Conservation (phyloP, 2,329 filamentous ascomycete species). For the Alternaria sp. region DNA sequence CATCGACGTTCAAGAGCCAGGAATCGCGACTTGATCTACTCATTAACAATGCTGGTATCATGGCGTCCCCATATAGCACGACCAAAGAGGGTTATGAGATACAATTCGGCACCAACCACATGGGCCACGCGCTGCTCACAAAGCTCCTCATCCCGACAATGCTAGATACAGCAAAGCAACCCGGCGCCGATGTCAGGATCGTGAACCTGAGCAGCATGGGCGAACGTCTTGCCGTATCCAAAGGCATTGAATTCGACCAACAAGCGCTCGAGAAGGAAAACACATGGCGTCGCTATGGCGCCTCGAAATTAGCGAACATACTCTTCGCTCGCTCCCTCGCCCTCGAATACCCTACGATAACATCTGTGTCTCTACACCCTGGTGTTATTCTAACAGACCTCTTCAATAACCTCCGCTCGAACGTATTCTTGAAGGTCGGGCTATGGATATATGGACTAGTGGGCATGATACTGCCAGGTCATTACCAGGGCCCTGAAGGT, state of each 20-base stretch:
- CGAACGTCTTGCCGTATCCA: conserved; percentile 29
- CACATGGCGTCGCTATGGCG: conserved; percentile 56
- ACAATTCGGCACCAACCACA: conserved; percentile 62
- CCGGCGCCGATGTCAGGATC: conserved; percentile 56
- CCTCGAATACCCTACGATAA: conserved; percentile 56
- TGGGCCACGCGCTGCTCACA: conserved; percentile 61
- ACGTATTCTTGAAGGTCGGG: conserved; percentile 34
- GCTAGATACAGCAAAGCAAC: conserved; percentile 51
- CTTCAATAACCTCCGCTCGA: conserved; percentile 36
- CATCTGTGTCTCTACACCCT: conserved; percentile 57
- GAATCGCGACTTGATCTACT: conserved; percentile 57
- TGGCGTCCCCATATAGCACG: conserved; percentile 46
- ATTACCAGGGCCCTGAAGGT: conserved; percentile 38
- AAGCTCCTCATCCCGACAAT: conserved; percentile 57
- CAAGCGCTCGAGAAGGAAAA: conserved; percentile 38
- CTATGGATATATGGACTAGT: conserved; percentile 40
- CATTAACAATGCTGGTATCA: conserved; percentile 59
- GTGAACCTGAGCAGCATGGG: conserved; percentile 52
- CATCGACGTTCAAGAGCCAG: conserved; percentile 45
- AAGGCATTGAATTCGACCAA: conserved; percentile 51
- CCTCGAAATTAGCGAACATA: conserved; percentile 62
- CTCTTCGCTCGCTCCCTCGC: conserved; percentile 57
- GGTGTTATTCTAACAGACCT: conserved; percentile 60
- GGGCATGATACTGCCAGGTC: conserved; percentile 38
- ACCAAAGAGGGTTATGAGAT: conserved; percentile 61